Percentiles rank a stretch among this genome's conserved stretches.
phyloP scores from a whole-genome alignment of 495 filamentous ascomycete species.

The Aspergillus panamensis region DNA sequence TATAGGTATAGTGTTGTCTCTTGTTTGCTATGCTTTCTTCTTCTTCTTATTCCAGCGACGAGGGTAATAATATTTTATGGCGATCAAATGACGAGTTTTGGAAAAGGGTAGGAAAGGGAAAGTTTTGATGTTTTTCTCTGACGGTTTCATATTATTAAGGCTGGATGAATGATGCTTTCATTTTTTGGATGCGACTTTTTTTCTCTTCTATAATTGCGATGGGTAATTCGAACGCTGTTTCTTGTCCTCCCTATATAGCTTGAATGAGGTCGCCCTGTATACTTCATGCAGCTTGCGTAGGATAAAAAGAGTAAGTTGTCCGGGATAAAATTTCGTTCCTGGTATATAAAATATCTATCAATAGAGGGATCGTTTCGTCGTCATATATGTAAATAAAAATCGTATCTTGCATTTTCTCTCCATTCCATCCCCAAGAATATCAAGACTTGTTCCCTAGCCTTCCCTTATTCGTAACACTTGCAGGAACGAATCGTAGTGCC shows the following conservation, averaged over 20 bases:
- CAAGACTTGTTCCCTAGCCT: conserved; percentile 11
- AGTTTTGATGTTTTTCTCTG: neutral
- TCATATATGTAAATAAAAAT: too few species aligned
- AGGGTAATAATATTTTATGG: neutral
- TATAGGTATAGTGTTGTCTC: conserved; percentile 13
- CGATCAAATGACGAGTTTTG: neutral
- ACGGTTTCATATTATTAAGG: neutral
- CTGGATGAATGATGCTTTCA: neutral
- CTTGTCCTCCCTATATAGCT: neutral
- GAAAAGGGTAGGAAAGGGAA: neutral
- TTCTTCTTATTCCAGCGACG: neutral
- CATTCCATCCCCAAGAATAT: conserved; percentile 1
- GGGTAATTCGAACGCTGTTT: neutral
- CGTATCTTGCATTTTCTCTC: too few species aligned
- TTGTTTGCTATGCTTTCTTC: neutral
- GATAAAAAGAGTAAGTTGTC: neutral
- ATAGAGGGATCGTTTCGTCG: too few species aligned
- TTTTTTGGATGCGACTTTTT: neutral
- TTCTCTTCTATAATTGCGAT: neutral
- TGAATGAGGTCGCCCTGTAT: neutral
- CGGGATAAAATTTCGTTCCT: too few species aligned
- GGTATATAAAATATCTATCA: too few species aligned
- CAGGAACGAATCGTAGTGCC: conserved; percentile 74
- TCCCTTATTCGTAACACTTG: conserved; percentile 51
- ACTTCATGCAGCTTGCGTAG: too few species aligned